These are phyloP conservation scores for Penicillium ochrochloron DNA, from an alignment of 495 filamentous ascomycete genomes.

Conservation along the genomic window DNA sequence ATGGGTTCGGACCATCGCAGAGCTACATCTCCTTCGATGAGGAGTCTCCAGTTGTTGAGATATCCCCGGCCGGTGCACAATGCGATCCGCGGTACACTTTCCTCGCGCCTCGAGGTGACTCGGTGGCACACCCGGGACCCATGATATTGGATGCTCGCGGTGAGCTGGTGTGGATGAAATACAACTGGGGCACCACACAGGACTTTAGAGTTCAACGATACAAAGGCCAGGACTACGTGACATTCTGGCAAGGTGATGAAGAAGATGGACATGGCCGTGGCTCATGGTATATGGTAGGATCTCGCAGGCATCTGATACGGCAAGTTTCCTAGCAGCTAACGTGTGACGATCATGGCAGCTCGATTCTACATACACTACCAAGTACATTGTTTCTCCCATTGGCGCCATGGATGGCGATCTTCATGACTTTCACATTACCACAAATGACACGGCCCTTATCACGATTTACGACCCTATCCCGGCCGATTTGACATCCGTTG, in stretches of 20 bases:
- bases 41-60: constrained; percentile 40
- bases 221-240: constrained; percentile 51
- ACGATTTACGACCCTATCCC: constrained; percentile 54
- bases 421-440: constrained; percentile 53
- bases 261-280: constrained; percentile 54
- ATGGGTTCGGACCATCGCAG: constrained; percentile 42
- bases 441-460: constrained; percentile 54
- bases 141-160: constrained; percentile 53
- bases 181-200: constrained; percentile 46
- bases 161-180: constrained; percentile 50
- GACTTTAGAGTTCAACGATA: constrained; percentile 53
- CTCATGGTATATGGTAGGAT: constrained; percentile 56
- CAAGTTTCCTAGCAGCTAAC: constrained; percentile 8
- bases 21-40: constrained; percentile 39
- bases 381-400: constrained; percentile 42
- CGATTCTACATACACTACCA: constrained; percentile 49
- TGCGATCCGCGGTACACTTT: constrained; percentile 50
- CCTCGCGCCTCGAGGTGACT: constrained; percentile 49
- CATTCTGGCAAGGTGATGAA: constrained; percentile 59
- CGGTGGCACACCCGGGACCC: constrained; percentile 46
- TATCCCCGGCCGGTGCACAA: constrained; percentile 34
- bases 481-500: constrained; percentile 50
- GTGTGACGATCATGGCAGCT: constrained; percentile 35
- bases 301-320: background rate
- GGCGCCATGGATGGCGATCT: constrained; percentile 41